A percentile compares a stretch with the other conserved stretches of the same genome.
Conservation (phyloP, 225 moss, liverwort and hornwort species). For the Ulota crispa region DNA sequence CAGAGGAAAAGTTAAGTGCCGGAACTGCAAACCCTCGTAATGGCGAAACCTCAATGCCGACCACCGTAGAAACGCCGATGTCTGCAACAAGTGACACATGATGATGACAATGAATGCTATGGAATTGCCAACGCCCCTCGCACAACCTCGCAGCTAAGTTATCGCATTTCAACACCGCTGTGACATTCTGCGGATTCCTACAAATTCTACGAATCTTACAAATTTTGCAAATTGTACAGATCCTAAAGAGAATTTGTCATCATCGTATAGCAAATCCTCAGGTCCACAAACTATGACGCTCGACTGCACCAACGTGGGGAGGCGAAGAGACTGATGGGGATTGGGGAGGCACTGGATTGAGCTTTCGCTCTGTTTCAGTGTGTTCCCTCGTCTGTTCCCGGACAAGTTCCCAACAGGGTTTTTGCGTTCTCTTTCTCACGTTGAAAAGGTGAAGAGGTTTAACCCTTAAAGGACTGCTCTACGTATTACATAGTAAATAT, state of each 20-base stretch:
- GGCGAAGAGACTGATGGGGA: not conserved
- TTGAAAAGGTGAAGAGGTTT: not conserved
- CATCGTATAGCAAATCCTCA: not conserved
- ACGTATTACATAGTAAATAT: no score
- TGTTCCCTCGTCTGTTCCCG: conserved; percentile 27
- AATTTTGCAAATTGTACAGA: no score
- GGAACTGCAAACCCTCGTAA: conserved; percentile 32
- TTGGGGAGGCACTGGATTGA: not conserved
- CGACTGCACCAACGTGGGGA: not conserved
- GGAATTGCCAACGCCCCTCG: not conserved
- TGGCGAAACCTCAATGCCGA: conserved; percentile 39
- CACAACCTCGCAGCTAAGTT: not conserved
- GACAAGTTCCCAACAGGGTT: conserved; percentile 14
- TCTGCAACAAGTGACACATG: conserved; percentile 46
- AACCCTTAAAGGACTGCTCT: no score
- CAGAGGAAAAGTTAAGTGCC: conserved; percentile 13
- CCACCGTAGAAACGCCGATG: conserved; percentile 42
- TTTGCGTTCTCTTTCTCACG: not conserved
- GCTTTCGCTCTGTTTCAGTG: not conserved
- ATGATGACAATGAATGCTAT: not conserved
- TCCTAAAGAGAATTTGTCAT: not conserved
- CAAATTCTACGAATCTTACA: not conserved
- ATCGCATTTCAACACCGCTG: conserved; percentile 14
- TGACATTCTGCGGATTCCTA: not conserved
- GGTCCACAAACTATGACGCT: not conserved